Percentiles rank a stretch among this genome's conserved stretches.
Evolutionary conservation across 768 basidiomycete genomes (phyloP).

Genomic region (Gymnopilus dilepis): DNA sequence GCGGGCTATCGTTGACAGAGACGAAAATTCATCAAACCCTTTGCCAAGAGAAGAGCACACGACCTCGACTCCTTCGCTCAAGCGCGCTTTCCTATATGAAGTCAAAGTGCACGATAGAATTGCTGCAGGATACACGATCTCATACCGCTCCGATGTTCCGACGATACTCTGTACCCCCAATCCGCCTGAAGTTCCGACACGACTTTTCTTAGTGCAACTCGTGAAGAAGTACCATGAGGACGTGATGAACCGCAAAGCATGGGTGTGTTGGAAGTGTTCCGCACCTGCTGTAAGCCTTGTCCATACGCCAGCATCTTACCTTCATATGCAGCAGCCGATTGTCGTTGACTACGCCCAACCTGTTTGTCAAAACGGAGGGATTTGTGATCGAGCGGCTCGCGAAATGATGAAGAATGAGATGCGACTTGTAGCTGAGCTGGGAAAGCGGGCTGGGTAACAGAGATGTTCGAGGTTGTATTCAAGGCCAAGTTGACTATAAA

Average conservation of each 20-base stretch:
- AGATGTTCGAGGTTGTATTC: too few relatives aligned
- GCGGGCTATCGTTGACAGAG: constrained; percentile 11
- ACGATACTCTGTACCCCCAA: constrained; percentile 3
- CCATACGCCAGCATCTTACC: constrained; percentile 15
- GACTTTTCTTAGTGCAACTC: constrained; percentile 11
- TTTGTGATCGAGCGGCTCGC: constrained; percentile 16
- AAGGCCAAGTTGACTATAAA: too few relatives aligned
- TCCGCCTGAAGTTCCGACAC: constrained; percentile 18
- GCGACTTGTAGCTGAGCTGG: constrained; percentile 1
- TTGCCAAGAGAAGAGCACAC: not conserved
- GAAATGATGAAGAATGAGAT: constrained; percentile 18
- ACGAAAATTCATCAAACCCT: too few relatives aligned
- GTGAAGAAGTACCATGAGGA: constrained; percentile 19
- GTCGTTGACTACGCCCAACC: constrained; percentile 18
- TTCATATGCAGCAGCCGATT: constrained; percentile 10
- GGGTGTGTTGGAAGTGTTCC: constrained; percentile 19
- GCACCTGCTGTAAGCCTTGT: constrained; percentile 11
- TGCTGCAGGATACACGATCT: constrained; percentile 9
- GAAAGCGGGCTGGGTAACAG: not conserved
- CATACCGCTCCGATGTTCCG: constrained; percentile 14
- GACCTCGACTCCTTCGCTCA: not conserved
- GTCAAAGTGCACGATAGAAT: constrained; percentile 5
- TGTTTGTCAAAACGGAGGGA: constrained; percentile 15
- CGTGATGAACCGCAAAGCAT: constrained; percentile 10
- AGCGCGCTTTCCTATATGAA: constrained; percentile 17